Evolutionary conservation across 208 protist genomes (phyloP), one percentile per base, ranked within the genome.

Genomic region (Herpetomonas samuelpessoai): DNA sequence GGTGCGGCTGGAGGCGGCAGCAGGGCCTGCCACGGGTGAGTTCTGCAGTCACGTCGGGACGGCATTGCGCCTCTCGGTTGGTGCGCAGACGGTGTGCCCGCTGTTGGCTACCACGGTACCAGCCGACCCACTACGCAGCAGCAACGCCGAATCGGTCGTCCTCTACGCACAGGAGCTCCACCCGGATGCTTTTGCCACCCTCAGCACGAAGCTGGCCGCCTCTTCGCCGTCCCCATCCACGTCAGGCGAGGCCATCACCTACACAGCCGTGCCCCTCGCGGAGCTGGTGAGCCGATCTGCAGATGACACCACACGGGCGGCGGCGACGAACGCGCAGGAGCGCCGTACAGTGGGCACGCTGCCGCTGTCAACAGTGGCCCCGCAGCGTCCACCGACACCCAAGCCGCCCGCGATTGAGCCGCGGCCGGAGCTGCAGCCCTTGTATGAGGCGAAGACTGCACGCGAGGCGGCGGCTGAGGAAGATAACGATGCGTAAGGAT

Each of bases 381-480:
- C 68, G 44, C 86, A 92, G 71, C 79, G 90, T 0, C 84, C 90
- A 19, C 87, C 90, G 0, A 96, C 90, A 21, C 90, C 90, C 44
- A 57, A 83, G n/a, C 77, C 79, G 28, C 90, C 91, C 10, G 44
- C 65, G 14, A 68, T 83, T 21, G 74, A 89, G 71, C 80, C 85
- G 14, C 61, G 90, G 9, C 90, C 90, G 3, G 81, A 91, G 39
- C 66, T 96, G 18, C 81, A 96, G 65, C 85, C 85, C 4, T 62
- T 96, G 18, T 91, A 87, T 58, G 75, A 72, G n/a, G 85, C 82
- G 12, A 81, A 83, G 62, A 73, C 62, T 6, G 80, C 68, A 22
- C 76, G 81, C 55, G 62, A 79, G 31, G 61, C 70, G 22, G 80
- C 72, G 0, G 77, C 88, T 44, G 74, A 72, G 19, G 81, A 80